Base-by-base conservation (phyloP, 2,329 filamentous ascomycete species). In the Gremmenia infestans region DNA sequence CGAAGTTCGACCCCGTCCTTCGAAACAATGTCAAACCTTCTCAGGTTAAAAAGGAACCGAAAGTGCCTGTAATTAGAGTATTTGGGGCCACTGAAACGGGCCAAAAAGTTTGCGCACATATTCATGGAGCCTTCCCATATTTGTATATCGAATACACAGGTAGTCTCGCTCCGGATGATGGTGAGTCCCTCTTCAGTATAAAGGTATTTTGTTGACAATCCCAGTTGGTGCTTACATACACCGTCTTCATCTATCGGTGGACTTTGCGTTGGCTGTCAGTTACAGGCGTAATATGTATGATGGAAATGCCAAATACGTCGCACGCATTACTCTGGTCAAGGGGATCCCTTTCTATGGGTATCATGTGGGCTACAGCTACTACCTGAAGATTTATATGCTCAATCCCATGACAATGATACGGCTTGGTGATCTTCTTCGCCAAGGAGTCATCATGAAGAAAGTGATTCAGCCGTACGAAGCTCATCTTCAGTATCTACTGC, bases 301-400 rank as follows among this genome's bases (percentile, higher is more conserved):
- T 65, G 81, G 81, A 52, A 87, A 85, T 59, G 81, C 82, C 43
- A 79, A 73, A 67, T 97, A 88, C 69, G 91, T 97, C 39, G 93
- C 91, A 25, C 88, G 95, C 63, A 91, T 99, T 68, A 93, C 89
- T 6, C 77, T 97, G 5, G 88, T 95, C 60, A 97, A 99, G 71
- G 94, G 91, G 3, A 80, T 96, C 19, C 94, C 95, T 0, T 99
- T 97, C 74, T 99, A 96, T 70, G 95, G 94, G 17, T 97, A 94
- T 68, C 82, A 96, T 72, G 91, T 97, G 51, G 94, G 95, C 53
- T 96, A 96, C 72, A 85, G 82, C 45, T 89, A 88, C 72, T 99
- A 90, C 68, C 82, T 97, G 66, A 99, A 99, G 71, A 88, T 99
- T 55, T 97, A 99, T 70, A 81, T 97, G 74, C 81, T 96, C 64